Base-by-base conservation (phyloP, 2,329 filamentous ascomycete genomes). In the Cucurbitaria berberidis region DNA sequence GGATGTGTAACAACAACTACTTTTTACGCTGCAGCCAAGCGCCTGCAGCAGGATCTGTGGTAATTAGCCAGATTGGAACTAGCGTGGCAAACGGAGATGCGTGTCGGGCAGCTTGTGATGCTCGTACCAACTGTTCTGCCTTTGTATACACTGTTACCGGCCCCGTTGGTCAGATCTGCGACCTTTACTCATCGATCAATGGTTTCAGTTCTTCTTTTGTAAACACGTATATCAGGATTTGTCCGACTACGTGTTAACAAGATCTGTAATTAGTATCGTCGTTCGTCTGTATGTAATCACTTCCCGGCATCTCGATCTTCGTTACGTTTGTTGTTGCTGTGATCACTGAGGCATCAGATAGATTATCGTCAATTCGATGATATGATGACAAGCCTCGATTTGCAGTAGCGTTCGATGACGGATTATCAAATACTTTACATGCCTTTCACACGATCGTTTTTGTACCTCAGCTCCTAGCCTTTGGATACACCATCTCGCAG, bases 1-100 rank as follows among this genome's bases (percentile, higher is more conserved):
- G 1, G 11, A 41, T 44, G 19, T 50, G 41, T 24, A 38, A 45
- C 18, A 32, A 50, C 32, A 45, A 50, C 24, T 50, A 50, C 32
- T 50, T 45, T 9, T 13, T 45, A 4, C 47, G 47, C 21, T 45
- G 47, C 26, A 18, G 15, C 5, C 34, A 36, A 36, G 18, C n/a
- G n/a, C 34, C 34, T 16, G 34, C 34, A 16, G 34, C 4, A 36
- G 34, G 34, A 36, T 36, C 34, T 9, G 9, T 4, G 3, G 34
- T 36, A 16, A 36, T 36, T 36, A n/a, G 15, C 34, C 34, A 36
- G n/a, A 13, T 36, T 18, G 34, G 34, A 9, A 18, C 3, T 9
- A 36, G 9, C n/a, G 34, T 36, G 3, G n/a, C 34, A 36, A n/a
- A 9, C 34, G 15, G 34, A 3, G 34, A 36, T 36, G 34, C 15